These are phyloP conservation scores for Fusarium pseudocircinatum DNA, from an alignment of 2,329 filamentous ascomycete species.

Conservation along the genomic window DNA sequence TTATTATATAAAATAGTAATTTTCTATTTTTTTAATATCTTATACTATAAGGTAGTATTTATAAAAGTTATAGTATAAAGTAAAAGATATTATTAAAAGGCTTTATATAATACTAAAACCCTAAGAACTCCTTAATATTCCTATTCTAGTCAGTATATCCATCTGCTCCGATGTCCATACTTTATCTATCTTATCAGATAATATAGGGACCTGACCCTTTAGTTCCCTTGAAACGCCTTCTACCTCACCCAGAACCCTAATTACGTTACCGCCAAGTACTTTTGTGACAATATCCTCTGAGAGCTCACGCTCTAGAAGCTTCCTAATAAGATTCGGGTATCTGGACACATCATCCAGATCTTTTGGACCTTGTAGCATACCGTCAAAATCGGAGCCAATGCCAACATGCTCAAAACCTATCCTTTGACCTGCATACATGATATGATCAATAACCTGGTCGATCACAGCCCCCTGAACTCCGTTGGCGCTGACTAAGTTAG, in stretches of 20 bases:
- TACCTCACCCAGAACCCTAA: background rate
- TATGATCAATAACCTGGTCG: background rate
- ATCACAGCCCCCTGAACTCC: background rate
- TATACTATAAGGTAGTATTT: too few species aligned
- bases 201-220: background rate
- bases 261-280: background rate
- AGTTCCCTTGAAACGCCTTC: background rate
- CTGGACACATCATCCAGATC: background rate
- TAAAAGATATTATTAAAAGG: too few species aligned
- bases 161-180: background rate
- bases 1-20: too few species aligned
- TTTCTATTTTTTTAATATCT: too few species aligned
- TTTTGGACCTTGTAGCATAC: background rate
- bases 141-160: too few species aligned
- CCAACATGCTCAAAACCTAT: background rate
- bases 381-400: background rate
- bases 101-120: too few species aligned
- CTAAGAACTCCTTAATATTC: too few species aligned
- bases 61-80: too few species aligned
- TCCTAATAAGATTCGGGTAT: background rate
- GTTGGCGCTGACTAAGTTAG: background rate
- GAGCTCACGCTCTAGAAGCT: background rate
- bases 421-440: background rate
- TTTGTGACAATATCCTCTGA: background rate
- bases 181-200: background rate